These are phyloP conservation scores for Metschnikowia matae DNA, from an alignment of 805 yeast genomes.

Conservation along the genomic window DNA sequence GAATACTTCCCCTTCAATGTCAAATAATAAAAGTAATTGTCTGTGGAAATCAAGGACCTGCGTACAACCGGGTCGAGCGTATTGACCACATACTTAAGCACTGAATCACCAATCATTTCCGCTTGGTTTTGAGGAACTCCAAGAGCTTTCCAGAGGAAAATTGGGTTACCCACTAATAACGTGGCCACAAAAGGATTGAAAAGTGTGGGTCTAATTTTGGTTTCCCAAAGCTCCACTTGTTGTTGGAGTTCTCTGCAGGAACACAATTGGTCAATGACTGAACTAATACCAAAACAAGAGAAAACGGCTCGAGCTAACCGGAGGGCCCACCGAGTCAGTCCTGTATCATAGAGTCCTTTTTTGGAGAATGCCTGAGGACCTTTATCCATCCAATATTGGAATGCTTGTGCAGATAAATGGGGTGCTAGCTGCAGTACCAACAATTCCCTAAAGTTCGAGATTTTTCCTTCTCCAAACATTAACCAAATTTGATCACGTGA, in stretches of 20 bases:
- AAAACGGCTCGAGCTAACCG: constrained; percentile 62
- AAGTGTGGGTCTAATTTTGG: constrained; percentile 60
- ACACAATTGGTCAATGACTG: constrained; percentile 54
- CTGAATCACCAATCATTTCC: constrained; percentile 69
- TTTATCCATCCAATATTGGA: constrained; percentile 72
- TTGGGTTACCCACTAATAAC: constrained; percentile 70
- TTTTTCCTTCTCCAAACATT: constrained; percentile 71
- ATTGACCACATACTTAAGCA: constrained; percentile 66
- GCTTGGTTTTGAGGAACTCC: constrained; percentile 91
- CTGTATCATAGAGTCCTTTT: constrained; percentile 71
- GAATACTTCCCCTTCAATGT: constrained; percentile 59
- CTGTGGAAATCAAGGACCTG: constrained; percentile 59
- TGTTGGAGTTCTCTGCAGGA: constrained; percentile 53
- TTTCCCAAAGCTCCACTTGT: constrained; percentile 63
- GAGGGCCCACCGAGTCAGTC: constrained; percentile 83
- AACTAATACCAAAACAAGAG: constrained; percentile 48
- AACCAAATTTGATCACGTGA: constrained; percentile 62
- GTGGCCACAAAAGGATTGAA: constrained; percentile 67
- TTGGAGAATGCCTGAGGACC: constrained; percentile 61
- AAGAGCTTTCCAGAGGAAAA: constrained; percentile 83
- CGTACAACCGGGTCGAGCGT: constrained; percentile 73
- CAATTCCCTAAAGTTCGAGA: constrained; percentile 33
- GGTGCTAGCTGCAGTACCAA: constrained; percentile 57
- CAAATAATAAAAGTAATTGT: constrained; percentile 77
- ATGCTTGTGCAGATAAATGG: constrained; percentile 72